Evolutionary conservation across 2,329 filamentous ascomycete genomes (phyloP).

Genomic region (Neobulgaria alba): DNA sequence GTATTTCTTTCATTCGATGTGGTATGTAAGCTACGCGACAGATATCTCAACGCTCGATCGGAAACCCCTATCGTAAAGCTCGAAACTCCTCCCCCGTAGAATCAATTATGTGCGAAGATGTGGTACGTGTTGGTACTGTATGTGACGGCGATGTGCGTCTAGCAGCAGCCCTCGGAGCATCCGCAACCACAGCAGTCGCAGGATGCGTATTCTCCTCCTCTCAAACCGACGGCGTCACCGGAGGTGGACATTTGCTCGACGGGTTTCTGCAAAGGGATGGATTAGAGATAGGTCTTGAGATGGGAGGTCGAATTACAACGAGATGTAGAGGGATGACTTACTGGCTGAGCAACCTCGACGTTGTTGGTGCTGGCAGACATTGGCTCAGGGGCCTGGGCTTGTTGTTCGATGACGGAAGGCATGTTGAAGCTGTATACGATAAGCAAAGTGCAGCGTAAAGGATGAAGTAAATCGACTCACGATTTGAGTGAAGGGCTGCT

Average conservation of each 20-base stretch:
- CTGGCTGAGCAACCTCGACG: constrained; percentile 22
- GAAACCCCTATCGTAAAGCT: too few relatives aligned
- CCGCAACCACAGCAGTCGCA: constrained; percentile 19
- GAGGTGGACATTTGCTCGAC: constrained; percentile 15
- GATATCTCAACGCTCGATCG: too few relatives aligned
- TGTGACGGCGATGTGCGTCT: constrained; percentile 3
- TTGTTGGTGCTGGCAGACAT: constrained; percentile 18
- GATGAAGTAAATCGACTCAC: too few relatives aligned
- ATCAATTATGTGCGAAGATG: too few relatives aligned
- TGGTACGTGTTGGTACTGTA: too few relatives aligned
- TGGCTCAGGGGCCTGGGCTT: constrained; percentile 22
- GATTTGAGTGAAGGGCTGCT: too few relatives aligned
- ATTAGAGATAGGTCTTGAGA: constrained; percentile 2
- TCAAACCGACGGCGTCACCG: constrained; percentile 14
- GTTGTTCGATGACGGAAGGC: constrained; percentile 24
- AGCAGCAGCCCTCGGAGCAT: constrained; percentile 18
- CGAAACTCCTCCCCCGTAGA: too few relatives aligned
- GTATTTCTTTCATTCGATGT: too few relatives aligned
- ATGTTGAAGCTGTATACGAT: constrained; percentile 12
- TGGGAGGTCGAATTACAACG: not conserved
- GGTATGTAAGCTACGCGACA: too few relatives aligned
- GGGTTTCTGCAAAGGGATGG: constrained; percentile 10
- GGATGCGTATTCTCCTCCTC: constrained; percentile 15
- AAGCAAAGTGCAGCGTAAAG: too few relatives aligned
- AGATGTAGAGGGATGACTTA: constrained; percentile 8